Evolutionary conservation across 78 protist species (phyloP), one percentile per base, ranked within the genome.

Genomic region (Goniomonas avonlea): DNA sequence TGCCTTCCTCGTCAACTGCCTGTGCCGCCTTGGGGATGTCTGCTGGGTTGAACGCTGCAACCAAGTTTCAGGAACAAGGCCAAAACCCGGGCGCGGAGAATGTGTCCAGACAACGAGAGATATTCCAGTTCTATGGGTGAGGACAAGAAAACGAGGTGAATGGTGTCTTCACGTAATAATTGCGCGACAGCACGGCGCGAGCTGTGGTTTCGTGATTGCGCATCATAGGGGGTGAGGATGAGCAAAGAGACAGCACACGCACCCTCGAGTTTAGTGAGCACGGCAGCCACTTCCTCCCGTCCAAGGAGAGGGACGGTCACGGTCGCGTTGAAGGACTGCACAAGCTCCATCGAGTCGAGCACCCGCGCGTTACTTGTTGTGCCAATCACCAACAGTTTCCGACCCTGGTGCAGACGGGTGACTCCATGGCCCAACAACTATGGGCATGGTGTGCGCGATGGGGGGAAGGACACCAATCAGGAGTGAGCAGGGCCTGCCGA

Each of bases 351-450:
- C 43, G 48, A 73, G 35, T 71, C 40, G 58, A 94, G 56, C 7
- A 83, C 84, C 2, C 18, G 70, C 32, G 39, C 56, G 70, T 41
- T n/a, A 34, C 89, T 68, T 0, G 98, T 92, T 23, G 99, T 96
- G 8, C 87, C 98, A 38, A 96, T 23, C 13, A 96, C 50, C 38
- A 95, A 61, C 23, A 96, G 85, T 45, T 86, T 86, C 47, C 81
- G 71, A 20, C 89, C 90, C 82, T 61, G 56, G 21, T n/a, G n/a
- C n/a, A n/a, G n/a, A 7, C 31, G 8, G 21, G 7, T 2, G 47
- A 31, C 27, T 9, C 23, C 31, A 32, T 47, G n/a, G n/a, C n/a
- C n/a, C n/a, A n/a, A n/a, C n/a, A n/a, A n/a, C n/a, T n/a, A n/a
- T n/a, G 74, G 38, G 18, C 53, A 17, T 9, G 9, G 50, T 45